Conservation (phyloP, 148 eudicot species). For the Rhododendron henanense region DNA sequence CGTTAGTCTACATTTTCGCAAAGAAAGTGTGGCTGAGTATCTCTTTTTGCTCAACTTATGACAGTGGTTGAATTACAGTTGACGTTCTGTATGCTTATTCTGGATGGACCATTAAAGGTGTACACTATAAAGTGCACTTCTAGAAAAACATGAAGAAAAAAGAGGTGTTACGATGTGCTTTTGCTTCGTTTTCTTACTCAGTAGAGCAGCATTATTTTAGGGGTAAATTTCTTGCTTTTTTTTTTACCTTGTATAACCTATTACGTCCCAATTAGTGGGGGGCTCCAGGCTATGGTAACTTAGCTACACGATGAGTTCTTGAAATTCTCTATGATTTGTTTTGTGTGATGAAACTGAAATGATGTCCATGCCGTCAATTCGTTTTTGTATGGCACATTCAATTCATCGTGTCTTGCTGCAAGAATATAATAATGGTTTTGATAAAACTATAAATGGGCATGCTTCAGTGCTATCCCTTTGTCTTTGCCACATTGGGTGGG, state of each 20-base stretch:
- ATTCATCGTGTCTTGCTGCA: background rate
- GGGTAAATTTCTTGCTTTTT: background rate
- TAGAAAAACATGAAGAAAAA: background rate
- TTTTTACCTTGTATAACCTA: no score
- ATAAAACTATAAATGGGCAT: background rate
- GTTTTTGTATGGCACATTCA: background rate
- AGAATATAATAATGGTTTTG: background rate
- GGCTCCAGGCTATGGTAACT: no score
- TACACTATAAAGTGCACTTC: background rate
- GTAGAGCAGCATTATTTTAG: no score
- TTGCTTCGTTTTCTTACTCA: background rate
- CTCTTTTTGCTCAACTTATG: background rate
- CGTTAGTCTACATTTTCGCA: background rate
- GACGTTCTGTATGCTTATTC: background rate
- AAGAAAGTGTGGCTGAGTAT: background rate
- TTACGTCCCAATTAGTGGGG: no score
- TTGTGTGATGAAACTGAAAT: background rate
- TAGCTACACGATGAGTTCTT: background rate
- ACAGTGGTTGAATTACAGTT: background rate
- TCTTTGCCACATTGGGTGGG: background rate
- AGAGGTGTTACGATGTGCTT: background rate
- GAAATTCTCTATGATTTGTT: background rate
- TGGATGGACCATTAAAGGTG: background rate
- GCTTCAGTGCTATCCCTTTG: background rate
- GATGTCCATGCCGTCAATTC: background rate